phyloP scores from a whole-genome alignment of 2,329 filamentous ascomycete species.

The Aspergillus sp. region DNA sequence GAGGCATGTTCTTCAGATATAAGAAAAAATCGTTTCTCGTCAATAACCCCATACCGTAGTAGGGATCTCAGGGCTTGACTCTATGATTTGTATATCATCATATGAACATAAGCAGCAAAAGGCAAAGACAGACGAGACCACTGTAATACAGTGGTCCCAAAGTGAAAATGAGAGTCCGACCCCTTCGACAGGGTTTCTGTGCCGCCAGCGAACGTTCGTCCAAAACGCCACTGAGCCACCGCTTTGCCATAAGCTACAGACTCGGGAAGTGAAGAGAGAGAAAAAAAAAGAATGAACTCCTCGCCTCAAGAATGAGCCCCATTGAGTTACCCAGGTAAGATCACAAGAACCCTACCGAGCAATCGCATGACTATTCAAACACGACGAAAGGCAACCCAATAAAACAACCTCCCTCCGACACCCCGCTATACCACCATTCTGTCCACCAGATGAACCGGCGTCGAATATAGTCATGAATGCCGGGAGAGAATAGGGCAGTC shows the following conservation, averaged over 20 bases:
- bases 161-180: slow-evolving; percentile 53
- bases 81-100: slow-evolving; percentile 95
- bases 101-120: slow-evolving; percentile 52
- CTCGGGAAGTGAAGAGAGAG: slow-evolving; percentile 36
- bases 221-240: slow-evolving; percentile 35
- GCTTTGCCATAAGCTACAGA: slow-evolving; percentile 58
- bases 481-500: slow-evolving; percentile 56
- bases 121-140: background rate
- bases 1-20: slow-evolving; percentile 49
- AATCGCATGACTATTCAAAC: slow-evolving; percentile 99
- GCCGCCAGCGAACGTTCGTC: slow-evolving; percentile 26
- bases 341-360: slow-evolving; percentile 48
- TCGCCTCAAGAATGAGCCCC: slow-evolving; percentile 99
- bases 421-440: slow-evolving; percentile 35
- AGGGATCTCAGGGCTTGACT: slow-evolving; percentile 93
- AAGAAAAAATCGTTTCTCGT: slow-evolving; percentile 49
- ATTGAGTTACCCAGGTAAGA: slow-evolving; percentile 83
- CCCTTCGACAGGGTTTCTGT: slow-evolving; percentile 67
- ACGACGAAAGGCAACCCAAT: slow-evolving; percentile 77
- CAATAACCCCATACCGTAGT: slow-evolving; percentile 45
- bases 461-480: slow-evolving; percentile 52
- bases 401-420: slow-evolving; percentile 40
- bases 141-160: background rate
- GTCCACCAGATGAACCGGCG: slow-evolving; percentile 38
- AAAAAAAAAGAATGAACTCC: slow-evolving; percentile 62